Conservation (phyloP, 2,329 filamentous ascomycete species). For the Ophiosphaerella narmari region DNA sequence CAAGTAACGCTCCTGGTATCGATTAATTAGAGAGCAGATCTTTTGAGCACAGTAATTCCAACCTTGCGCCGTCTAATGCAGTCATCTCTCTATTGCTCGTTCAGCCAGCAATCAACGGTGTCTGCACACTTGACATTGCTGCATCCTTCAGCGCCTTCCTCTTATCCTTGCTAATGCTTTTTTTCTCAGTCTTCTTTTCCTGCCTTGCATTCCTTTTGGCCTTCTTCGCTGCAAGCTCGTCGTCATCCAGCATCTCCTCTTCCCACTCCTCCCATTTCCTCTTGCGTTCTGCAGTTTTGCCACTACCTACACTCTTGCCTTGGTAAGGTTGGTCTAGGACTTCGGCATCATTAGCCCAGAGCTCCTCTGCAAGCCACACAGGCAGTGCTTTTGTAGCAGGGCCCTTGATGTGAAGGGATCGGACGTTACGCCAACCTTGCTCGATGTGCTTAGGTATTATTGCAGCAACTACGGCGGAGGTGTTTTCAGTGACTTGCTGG, state of each 20-base stretch:
- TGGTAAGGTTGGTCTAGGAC: slow-evolving; percentile 62
- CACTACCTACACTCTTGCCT: slow-evolving; percentile 26
- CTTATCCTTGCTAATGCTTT: slow-evolving; percentile 52
- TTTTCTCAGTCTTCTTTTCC: slow-evolving; percentile 37
- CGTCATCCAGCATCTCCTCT: slow-evolving; percentile 43
- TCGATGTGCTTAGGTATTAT: slow-evolving; percentile 81
- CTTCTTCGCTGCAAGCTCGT: slow-evolving; percentile 41
- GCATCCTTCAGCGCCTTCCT: slow-evolving; percentile 56
- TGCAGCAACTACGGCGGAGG: slow-evolving; percentile 65
- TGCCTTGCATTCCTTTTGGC: slow-evolving; percentile 57
- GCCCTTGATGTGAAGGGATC: slow-evolving; percentile 86
- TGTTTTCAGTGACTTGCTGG: slow-evolving; percentile 79
- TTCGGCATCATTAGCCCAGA: slow-evolving; percentile 81
- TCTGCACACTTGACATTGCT: slow-evolving; percentile 51
- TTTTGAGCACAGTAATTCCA: slow-evolving; percentile 19
- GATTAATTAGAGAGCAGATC: slow-evolving; percentile 14
- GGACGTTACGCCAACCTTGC: slow-evolving; percentile 85
- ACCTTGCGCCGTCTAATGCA: slow-evolving; percentile 4
- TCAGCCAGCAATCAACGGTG: slow-evolving; percentile 31
- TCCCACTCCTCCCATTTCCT: slow-evolving; percentile 47
- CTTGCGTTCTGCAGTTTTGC: slow-evolving; percentile 39
- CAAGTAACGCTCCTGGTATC: slow-evolving; percentile 13
- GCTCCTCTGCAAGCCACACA: slow-evolving; percentile 90
- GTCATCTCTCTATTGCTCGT: slow-evolving; percentile 2
- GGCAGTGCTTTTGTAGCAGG: slow-evolving; percentile 85